Conservation (phyloP, 2,329 filamentous ascomycete genomes). For the Conoideocrella luteorostrata region DNA sequence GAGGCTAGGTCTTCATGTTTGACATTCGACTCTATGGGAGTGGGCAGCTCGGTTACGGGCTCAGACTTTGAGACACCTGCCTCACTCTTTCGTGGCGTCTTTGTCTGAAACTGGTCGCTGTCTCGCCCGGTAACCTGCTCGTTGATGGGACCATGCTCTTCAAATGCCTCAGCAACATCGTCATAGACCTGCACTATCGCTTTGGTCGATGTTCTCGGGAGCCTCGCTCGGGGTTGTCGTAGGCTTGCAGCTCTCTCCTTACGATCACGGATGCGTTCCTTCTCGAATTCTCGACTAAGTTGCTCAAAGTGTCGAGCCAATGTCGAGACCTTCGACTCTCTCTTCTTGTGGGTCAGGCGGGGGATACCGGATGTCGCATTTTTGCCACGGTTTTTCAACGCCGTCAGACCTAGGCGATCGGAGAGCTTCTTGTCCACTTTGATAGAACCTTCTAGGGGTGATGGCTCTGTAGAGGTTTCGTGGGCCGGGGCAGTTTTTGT, state of each 20-base stretch:
- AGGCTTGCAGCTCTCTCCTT: slow-evolving; percentile 74
- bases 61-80: slow-evolving; percentile 16
- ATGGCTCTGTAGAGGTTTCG: slow-evolving; percentile 18
- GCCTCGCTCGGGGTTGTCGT: slow-evolving; percentile 67
- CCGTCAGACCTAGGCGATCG: slow-evolving; percentile 61
- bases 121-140: slow-evolving; percentile 21
- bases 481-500: slow-evolving; percentile 19
- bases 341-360: slow-evolving; percentile 71
- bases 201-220: slow-evolving; percentile 84
- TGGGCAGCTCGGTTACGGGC: slow-evolving; percentile 12
- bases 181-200: slow-evolving; percentile 95
- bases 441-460: slow-evolving; percentile 29
- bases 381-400: slow-evolving; percentile 56
- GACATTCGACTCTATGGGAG: slow-evolving; percentile 17
- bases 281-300: slow-evolving; percentile 91
- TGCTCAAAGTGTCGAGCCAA: slow-evolving; percentile 95
- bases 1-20: slow-evolving; percentile 17
- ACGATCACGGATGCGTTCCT: slow-evolving; percentile 81
- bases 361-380: slow-evolving; percentile 72
- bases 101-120: slow-evolving; percentile 11
- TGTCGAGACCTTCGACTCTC: slow-evolving; percentile 77
- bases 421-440: slow-evolving; percentile 69
- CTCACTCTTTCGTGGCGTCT: slow-evolving; percentile 14
- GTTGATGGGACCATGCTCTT: slow-evolving; percentile 63
- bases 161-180: slow-evolving; percentile 87